Evolutionary conservation across 352 stramenopile genomes (phyloP), one percentile per base, ranked within the genome.

Genomic region (Phytophthora chlamydospora): DNA sequence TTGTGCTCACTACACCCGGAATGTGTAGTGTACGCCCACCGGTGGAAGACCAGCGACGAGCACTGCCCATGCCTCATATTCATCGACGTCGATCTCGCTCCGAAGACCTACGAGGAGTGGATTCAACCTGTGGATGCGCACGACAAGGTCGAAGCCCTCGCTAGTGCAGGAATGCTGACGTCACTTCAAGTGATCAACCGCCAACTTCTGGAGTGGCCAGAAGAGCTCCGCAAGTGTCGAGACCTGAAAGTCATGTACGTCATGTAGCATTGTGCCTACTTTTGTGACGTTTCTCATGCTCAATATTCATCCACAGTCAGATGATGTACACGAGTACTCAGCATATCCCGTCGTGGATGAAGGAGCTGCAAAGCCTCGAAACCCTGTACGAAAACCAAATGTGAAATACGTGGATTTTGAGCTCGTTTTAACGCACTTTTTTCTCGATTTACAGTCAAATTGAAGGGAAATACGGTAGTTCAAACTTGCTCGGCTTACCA

Each of bases 151-250:
- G 34, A 72, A 16, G 19, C 49, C 6, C 39, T 76, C 0, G 47
- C 71, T 32, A 34, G 33, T 0, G 60, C 70, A 9, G 73, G 76
- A 1, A 46, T 68, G 16, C 48, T 85, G 9, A 55, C 33, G 4
- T 65, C 56, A 0, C 36, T 85, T 8, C 73, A 83, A 34, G 21
- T 83, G 31, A 72, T 75, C 41, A 80, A 85, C 31, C 63, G 58
- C 1, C 47, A 16, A 0, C 34, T 85, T 2, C 13, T 44, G 6
- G 42, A 48, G 7, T 62, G 29, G 43, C 73, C 76, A 0, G 50
- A 68, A 2, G 49, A 73, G 35, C 38, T 85, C 6, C 39, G 59
- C 2, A 9, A 19, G 2, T 80, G 76, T 36, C 36, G 16, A 5
- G 35, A 68, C 2, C 49, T 83, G 0, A 53, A 68, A 24, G 52